phyloP scores from a whole-genome alignment of 2,329 filamentous ascomycete genomes.

The Coniochaeta prunicola region DNA sequence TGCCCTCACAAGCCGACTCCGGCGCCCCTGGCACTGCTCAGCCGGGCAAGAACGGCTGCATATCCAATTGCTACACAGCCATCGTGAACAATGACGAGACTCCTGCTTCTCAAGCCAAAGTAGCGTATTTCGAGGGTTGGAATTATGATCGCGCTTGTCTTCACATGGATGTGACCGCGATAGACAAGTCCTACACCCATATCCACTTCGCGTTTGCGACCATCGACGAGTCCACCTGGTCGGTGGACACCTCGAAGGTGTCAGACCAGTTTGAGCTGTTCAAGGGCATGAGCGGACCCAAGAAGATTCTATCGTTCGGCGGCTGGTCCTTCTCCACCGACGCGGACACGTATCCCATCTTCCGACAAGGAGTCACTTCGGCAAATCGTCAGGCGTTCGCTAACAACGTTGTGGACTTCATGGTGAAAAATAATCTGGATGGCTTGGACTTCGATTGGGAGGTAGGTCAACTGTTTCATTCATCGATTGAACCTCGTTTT shows the following conservation, averaged over 20 bases:
- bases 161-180: background rate
- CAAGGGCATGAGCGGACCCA: background rate
- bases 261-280: background rate
- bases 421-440: slow-evolving; percentile 30
- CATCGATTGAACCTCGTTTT: background rate
- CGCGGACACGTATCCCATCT: slow-evolving; percentile 25
- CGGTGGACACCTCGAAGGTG: background rate
- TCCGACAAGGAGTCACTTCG: slow-evolving; percentile 23
- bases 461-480: background rate
- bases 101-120: background rate
- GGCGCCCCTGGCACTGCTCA: slow-evolving; percentile 1
- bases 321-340: slow-evolving; percentile 36
- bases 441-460: slow-evolving; percentile 32
- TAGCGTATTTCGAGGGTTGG: background rate
- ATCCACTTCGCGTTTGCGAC: background rate
- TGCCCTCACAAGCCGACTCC: slow-evolving; percentile 3
- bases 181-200: background rate
- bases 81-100: background rate
- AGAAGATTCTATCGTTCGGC: slow-evolving; percentile 30
- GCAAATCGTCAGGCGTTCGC: slow-evolving; percentile 29
- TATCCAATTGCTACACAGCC: slow-evolving; percentile 13
- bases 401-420: slow-evolving; percentile 28
- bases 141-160: background rate
- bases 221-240: background rate
- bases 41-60: slow-evolving; percentile 3